Base-by-base conservation (phyloP, 2,329 filamentous ascomycete species). In the Fusarium torulosum region DNA sequence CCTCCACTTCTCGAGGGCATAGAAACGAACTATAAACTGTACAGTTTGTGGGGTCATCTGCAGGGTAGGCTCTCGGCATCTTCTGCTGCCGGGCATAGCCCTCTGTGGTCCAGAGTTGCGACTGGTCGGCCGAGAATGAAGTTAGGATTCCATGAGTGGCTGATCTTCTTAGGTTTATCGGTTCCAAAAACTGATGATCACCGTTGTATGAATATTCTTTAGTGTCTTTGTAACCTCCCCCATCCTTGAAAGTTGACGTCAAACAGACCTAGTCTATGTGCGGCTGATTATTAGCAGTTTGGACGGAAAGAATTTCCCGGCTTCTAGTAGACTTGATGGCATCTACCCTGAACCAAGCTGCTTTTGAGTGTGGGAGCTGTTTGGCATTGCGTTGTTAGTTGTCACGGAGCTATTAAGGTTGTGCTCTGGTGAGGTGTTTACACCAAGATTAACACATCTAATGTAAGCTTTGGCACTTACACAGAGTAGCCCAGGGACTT, bases 201-300 rank as follows among this genome's bases (percentile, higher is more conserved):
- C 21, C 49, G 29, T 49, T 27, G 42, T 38, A 27, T 33, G 17
- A 11, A 17, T 40, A 15, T 60, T 37, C 27, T 25, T 43, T 37
- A 35, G 35, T 50, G 31, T 15, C 21, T 31, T 55, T 35, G 35
- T 23, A 23, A 31, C 20, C 29, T 53, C 23, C 27, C 21, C 51
- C 20, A 17, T 38, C 40, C 33, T 45, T 51, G 46, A 21, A 35
- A 42, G 43, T 46, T 21, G 31, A 53, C 29, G 21, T 54, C 44
- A 40, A 65, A 47, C 29, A 43, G 40, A 11, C 29, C 29, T 25
- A 53, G 64, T 51, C 47, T 17, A 49, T 49, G 49, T n/a, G 19
- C 37, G 31, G 47, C 19, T 54, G 44, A 40, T 43, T n/a, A 8
- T 37, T 47, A 27, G 51, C 19, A 53, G 53, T 43, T 37, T 29